Base-by-base conservation (phyloP, 768 basidiomycete species). In the Trametes maxima region DNA sequence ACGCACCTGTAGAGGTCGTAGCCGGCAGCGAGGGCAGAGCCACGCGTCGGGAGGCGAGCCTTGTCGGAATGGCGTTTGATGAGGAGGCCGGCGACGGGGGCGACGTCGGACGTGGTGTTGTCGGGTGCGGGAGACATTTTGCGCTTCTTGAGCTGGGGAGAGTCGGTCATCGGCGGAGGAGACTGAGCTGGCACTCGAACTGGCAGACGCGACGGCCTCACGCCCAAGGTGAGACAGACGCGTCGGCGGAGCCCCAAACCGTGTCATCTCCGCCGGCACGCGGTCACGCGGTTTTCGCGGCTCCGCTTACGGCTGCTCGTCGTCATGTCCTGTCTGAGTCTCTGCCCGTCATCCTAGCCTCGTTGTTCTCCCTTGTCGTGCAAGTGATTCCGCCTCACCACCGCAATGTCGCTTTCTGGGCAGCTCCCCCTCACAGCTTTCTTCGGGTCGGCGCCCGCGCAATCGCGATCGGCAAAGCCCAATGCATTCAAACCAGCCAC, bases 1-100 rank as follows among this genome's bases (percentile, higher is more conserved):
- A 65, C 79, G n/a, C 71, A 92, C 95, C 90, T 90, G 77, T 94
- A 95, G 39, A 99, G 79, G 74, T 99, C 97, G 70, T 98, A 97
- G 5, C 97, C 97, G 0, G 97, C 97, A 2, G 96, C 85, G 50
- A 94, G 78, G 2, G 85, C 75, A 2, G 91, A 94, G 0, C 97
- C 96, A 51, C 94, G 84, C 11, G 91, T 94, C 2, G 97, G 97
- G 21, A 94, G 71, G 63, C 73, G 89, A 24, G 92, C 97, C 69
- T 87, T 90, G 17, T 86, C 84, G 2, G 92, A 94, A 39, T 90
- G 86, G 36, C 86, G 84, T 71, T 97, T 97, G 71, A 99, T 84
- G 55, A 94, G 84, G 19, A 98, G 83, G 47, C 80, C 80, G 0
- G 78, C 67, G 8, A 74, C 68, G 47, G 82, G 80, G 3, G 79